Evolutionary conservation across 345 rosid genomes (phyloP).

Genomic region (Heritiera fomes): DNA sequence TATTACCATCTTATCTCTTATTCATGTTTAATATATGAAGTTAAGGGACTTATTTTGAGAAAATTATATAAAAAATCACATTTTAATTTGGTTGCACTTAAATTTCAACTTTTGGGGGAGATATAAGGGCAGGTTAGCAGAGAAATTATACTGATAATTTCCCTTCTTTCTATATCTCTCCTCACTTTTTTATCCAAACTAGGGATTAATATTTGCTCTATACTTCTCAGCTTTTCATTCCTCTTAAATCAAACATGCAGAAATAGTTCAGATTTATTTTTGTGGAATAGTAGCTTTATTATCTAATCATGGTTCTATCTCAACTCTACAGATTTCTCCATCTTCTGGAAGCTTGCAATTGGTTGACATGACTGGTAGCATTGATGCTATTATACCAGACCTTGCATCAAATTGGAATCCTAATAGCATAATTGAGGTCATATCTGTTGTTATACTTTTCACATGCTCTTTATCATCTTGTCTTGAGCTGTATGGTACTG

Average conservation of each 20-base stretch:
- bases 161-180: background rate
- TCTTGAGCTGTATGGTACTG: conserved; percentile 19
- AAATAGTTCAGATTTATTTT: conserved; percentile 16
- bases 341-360: conserved; percentile 76
- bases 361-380: conserved; percentile 68
- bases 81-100: background rate
- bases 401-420: conserved; percentile 56
- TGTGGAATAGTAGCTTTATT: conserved; percentile 11
- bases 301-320: conserved; percentile 24
- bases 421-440: conserved; percentile 64
- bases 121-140: background rate
- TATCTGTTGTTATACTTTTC: conserved; percentile 8
- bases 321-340: conserved; percentile 49
- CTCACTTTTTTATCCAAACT: background rate
- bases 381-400: conserved; percentile 68
- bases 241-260: conserved; percentile 8
- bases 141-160: background rate
- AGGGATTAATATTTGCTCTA: background rate
- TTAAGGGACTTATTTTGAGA: background rate
- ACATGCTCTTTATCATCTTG: conserved; percentile 23
- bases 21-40: conserved; percentile 8
- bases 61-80: background rate
- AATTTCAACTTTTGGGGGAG: background rate
- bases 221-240: background rate
- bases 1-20: background rate